Percentiles rank a stretch among this genome's conserved stretches.
phyloP scores from a whole-genome alignment of 106 monocot species.

The Platanthera guangdongensis region DNA sequence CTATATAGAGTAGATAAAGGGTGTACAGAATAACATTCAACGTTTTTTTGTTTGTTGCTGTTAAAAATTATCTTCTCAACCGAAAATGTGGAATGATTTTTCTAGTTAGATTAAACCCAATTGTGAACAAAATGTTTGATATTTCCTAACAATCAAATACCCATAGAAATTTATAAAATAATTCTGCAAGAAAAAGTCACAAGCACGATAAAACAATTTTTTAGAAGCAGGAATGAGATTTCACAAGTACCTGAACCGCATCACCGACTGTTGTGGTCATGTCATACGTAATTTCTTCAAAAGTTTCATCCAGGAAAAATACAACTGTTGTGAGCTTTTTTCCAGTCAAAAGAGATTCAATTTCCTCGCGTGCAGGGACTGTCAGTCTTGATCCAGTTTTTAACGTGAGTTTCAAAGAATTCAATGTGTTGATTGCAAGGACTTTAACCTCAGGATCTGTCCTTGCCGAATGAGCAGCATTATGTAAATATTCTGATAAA shows the following conservation, averaged over 20 bases:
- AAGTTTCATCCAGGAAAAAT: conserved; percentile 97
- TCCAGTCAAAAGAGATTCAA: conserved; percentile 78
- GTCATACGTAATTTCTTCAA: conserved; percentile 99
- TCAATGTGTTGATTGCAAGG: conserved; percentile 75
- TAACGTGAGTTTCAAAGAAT: conserved; percentile 72
- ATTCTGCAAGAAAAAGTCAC: conserved; percentile 4
- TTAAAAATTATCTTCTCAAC: conserved; percentile 1
- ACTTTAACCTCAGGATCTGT: conserved; percentile 63
- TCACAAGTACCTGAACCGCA: conserved; percentile 80
- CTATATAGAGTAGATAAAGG: background rate
- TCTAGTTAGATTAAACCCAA: background rate
- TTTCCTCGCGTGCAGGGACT: conserved; percentile 84
- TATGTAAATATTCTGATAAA: conserved; percentile 90
- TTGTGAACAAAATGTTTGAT: background rate
- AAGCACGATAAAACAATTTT: conserved; percentile 2
- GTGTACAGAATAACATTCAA: background rate
- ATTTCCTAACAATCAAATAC: background rate
- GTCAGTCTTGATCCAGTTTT: conserved; percentile 80
- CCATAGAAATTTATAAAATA: background rate
- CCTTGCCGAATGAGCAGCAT: conserved; percentile 56
- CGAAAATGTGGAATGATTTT: background rate
- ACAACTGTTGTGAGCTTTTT: conserved; percentile 96
- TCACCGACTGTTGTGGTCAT: conserved; percentile 96
- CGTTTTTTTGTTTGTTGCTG: background rate
- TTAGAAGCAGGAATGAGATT: background rate